phyloP scores from a whole-genome alignment of 2,329 filamentous ascomycete species.

The Hansfordia pulvinata region DNA sequence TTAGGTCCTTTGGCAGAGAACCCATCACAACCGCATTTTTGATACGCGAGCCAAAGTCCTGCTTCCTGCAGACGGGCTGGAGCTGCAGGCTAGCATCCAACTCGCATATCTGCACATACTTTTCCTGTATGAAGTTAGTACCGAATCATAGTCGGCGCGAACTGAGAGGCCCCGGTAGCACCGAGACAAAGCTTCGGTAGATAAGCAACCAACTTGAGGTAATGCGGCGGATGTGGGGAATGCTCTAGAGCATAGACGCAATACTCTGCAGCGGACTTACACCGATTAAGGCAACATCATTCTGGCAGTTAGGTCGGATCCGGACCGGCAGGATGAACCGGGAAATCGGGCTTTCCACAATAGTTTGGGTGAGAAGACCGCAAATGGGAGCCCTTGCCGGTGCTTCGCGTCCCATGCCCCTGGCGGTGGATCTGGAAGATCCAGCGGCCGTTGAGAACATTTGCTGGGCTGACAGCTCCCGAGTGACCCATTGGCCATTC shows the following conservation, averaged over 20 bases:
- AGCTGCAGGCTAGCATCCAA: slow-evolving; percentile 56
- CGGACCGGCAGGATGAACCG: slow-evolving; percentile 71
- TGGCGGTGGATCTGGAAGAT: no score
- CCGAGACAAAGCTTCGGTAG: slow-evolving; percentile 1
- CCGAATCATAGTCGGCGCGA: no score
- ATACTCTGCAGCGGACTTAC: slow-evolving; percentile 39
- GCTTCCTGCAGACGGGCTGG: slow-evolving; percentile 62
- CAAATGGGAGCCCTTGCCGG: slow-evolving; percentile 33
- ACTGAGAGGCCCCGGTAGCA: slow-evolving; percentile 1
- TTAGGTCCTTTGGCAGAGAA: slow-evolving; percentile 26
- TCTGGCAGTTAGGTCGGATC: slow-evolving; percentile 53
- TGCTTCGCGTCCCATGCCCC: slow-evolving; percentile 13
- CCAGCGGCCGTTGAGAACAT: slow-evolving; percentile 26
- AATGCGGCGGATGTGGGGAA: no score
- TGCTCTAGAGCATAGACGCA: slow-evolving; percentile 1
- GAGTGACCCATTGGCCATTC: slow-evolving; percentile 43
- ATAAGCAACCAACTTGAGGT: no score
- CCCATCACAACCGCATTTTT: slow-evolving; percentile 68
- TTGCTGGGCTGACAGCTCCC: slow-evolving; percentile 25
- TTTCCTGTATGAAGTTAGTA: slow-evolving; percentile 36
- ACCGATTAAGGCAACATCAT: slow-evolving; percentile 80
- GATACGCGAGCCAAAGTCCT: slow-evolving; percentile 68
- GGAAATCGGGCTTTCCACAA: slow-evolving; percentile 62
- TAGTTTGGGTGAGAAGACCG: slow-evolving; percentile 66
- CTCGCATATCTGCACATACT: slow-evolving; percentile 70